These are phyloP conservation scores for Pontederia crassipes DNA, from an alignment of 176 grass and related monocot genomes.

Conservation along the genomic window DNA sequence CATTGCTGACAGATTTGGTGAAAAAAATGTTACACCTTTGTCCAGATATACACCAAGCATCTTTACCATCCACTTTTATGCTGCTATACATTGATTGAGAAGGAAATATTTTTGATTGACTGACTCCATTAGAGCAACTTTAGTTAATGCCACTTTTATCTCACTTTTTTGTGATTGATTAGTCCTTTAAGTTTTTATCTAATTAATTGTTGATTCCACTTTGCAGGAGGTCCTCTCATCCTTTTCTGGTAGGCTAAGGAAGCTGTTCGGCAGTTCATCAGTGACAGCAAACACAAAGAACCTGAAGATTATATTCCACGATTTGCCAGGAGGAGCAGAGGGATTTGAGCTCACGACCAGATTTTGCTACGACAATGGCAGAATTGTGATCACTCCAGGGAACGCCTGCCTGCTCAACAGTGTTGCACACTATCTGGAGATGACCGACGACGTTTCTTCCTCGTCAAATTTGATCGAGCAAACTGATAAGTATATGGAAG, in stretches of 20 bases:
- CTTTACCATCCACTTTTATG: neutral
- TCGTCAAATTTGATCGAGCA: conserved; percentile 38
- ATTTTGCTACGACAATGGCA: conserved; percentile 50
- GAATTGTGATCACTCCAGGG: conserved; percentile 29
- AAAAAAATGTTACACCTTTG: neutral
- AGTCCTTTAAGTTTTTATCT: too few species aligned
- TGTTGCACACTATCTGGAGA: conserved; percentile 69
- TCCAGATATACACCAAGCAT: neutral
- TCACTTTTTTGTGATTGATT: too few species aligned
- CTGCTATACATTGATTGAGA: neutral
- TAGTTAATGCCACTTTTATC: too few species aligned
- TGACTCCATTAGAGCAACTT: neutral
- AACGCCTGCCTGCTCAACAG: conserved; percentile 54
- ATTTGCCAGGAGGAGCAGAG: conserved; percentile 66
- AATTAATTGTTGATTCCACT: neutral
- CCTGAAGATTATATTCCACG: conserved; percentile 37
- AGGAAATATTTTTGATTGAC: neutral
- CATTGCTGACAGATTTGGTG: too few species aligned
- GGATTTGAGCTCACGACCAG: conserved; percentile 72
- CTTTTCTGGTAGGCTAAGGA: conserved; percentile 41
- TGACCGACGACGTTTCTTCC: conserved; percentile 18
- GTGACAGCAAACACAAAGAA: conserved; percentile 22
- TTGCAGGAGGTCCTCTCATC: conserved; percentile 70
- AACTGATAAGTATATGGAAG: conserved; percentile 43
- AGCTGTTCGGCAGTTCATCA: conserved; percentile 20